Percentiles rank a stretch among this genome's conserved stretches.
Evolutionary conservation across 1,139 yeast species (phyloP).

Genomic region (Candida pseudoviswanathii): DNA sequence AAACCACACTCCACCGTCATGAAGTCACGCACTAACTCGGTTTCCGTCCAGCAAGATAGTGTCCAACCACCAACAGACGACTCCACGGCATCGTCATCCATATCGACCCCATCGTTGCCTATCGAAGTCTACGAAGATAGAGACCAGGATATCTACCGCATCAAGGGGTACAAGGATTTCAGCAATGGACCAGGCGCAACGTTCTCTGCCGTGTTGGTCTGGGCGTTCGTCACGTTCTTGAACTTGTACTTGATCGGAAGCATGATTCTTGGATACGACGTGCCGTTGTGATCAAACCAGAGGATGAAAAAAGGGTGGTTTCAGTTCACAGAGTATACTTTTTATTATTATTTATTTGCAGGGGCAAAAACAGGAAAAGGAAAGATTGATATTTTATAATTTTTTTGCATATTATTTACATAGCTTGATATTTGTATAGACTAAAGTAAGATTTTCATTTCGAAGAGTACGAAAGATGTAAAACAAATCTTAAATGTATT

Average conservation of each 20-base stretch:
- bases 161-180: slow-evolving; percentile 51
- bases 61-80: background rate
- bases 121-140: slow-evolving; percentile 11
- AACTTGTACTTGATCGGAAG: slow-evolving; percentile 54
- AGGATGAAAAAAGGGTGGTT: background rate
- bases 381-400: background rate
- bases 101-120: slow-evolving; percentile 5
- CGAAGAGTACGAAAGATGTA: too few species aligned
- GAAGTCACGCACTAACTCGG: slow-evolving; percentile 8
- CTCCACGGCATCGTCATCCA: slow-evolving; percentile 9
- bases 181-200: slow-evolving; percentile 53
- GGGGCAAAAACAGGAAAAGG: background rate
- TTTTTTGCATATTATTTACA: background rate
- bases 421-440: background rate
- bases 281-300: slow-evolving; percentile 20
- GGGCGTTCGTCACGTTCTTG: slow-evolving; percentile 55
- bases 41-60: background rate
- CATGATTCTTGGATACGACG: slow-evolving; percentile 46
- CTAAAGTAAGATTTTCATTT: background rate
- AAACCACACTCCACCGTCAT: slow-evolving; percentile 5
- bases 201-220: slow-evolving; percentile 45
- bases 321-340: background rate
- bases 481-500: background rate
- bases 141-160: slow-evolving; percentile 15
- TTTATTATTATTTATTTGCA: background rate